Base-by-base conservation (phyloP, 2,329 filamentous ascomycete genomes). In the Exophiala sp. region DNA sequence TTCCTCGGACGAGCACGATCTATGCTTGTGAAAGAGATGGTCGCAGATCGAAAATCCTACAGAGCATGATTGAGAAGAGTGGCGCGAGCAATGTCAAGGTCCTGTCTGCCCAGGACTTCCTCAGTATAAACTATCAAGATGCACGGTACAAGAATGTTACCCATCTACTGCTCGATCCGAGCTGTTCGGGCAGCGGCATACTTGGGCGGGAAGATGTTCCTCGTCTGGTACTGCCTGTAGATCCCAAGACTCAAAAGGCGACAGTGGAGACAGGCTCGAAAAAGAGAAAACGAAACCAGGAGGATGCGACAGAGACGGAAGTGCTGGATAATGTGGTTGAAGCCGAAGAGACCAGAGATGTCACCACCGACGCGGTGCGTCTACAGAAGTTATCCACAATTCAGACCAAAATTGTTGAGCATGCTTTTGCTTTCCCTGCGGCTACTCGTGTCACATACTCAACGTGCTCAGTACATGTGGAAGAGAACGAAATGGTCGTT, bases 141-240 rank as follows among this genome's bases (percentile, higher is more conserved):
- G 69, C 76, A 2, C 77, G 80, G 43, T 92, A 86, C 65, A 72
- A 72, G 43, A 75, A 83, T n/a, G 89, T 96, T n/a, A 83, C 84
- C 0, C 87, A 87, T 6, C 75, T 99, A 38, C 78, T 99, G 0
- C 79, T 99, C 1, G 94, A 99, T 67, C 94, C 94, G 0, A 96
- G 90, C 68, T 99, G 94, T 68, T 96, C 91, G 1, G 94, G 94
- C 0, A 96, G 90, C 67, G 94, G 94, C 1, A 99, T 99, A 52
- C 84, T 96, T 20, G 89, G 91, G 2, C 82, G 94, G 16, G 91
- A 96, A 63, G 88, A 91, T 42, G 82, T 86, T 68, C 84, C 89
- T 3, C 72, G 81, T 59, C 70, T 94, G 38, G 78, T 85, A 57
- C 75, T 95, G 2, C 83, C 77, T n/a, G 63, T 65, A 5, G 54